Evolutionary conservation across 805 yeast genomes (phyloP).

Genomic region (Candida xiaguanensis): DNA sequence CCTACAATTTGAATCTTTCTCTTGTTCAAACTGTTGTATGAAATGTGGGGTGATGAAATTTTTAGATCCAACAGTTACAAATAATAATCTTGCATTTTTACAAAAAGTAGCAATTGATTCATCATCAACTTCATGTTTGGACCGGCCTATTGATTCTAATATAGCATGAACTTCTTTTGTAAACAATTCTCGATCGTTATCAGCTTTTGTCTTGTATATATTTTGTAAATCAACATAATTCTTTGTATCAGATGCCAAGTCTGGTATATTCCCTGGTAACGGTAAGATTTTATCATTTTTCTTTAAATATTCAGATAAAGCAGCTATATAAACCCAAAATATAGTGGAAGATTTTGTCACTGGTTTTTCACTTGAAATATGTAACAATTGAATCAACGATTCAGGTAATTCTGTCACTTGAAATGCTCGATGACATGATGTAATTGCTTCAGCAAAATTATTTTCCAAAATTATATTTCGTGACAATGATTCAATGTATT

Average conservation of each 20-base stretch:
- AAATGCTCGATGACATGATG: slow-evolving; percentile 32
- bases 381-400: slow-evolving; percentile 20
- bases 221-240: slow-evolving; percentile 56
- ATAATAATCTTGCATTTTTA: slow-evolving; percentile 54
- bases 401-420: slow-evolving; percentile 34
- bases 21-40: slow-evolving; percentile 9
- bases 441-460: slow-evolving; percentile 37
- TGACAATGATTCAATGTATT: slow-evolving; percentile 32
- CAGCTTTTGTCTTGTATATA: slow-evolving; percentile 56
- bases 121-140: slow-evolving; percentile 24
- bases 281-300: slow-evolving; percentile 49
- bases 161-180: slow-evolving; percentile 27
- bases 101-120: slow-evolving; percentile 50
- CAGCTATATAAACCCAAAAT: slow-evolving; percentile 63
- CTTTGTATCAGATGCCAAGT: slow-evolving; percentile 78
- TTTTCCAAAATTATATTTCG: slow-evolving; percentile 51
- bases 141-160: slow-evolving; percentile 22
- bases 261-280: slow-evolving; percentile 72
- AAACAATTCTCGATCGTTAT: slow-evolving; percentile 43
- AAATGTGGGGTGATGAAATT: slow-evolving; percentile 15
- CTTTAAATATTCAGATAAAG: slow-evolving; percentile 49
- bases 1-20: not conserved
- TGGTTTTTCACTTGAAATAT: slow-evolving; percentile 14
- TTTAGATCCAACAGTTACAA: slow-evolving; percentile 46
- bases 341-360: slow-evolving; percentile 18